Conservation (phyloP, 352 stramenopile species). For the Plasmopara viticola region DNA sequence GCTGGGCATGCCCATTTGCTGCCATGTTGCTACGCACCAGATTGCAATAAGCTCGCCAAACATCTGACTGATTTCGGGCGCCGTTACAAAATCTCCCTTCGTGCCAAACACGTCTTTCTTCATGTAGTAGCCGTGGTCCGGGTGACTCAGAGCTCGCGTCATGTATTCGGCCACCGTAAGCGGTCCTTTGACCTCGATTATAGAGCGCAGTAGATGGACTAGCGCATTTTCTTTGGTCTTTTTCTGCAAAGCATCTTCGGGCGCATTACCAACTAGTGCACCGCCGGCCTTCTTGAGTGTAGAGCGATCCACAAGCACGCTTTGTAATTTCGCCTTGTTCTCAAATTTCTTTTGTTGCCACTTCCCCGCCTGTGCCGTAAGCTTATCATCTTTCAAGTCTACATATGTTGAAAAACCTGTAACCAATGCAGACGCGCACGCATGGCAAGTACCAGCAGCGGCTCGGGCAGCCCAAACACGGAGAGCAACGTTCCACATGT, state of each 20-base stretch:
- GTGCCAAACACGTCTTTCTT: slow-evolving; percentile 89
- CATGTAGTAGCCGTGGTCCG: slow-evolving; percentile 94
- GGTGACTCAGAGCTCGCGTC: slow-evolving; percentile 86
- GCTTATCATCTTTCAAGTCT: too few species aligned
- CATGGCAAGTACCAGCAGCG: too few species aligned
- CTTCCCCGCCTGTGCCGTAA: too few species aligned
- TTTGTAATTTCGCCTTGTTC: too few species aligned
- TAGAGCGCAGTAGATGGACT: slow-evolving; percentile 74
- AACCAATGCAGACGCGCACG: too few species aligned
- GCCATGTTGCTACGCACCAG: slow-evolving; percentile 90
- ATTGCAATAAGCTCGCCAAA: slow-evolving; percentile 91
- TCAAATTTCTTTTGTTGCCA: too few species aligned
- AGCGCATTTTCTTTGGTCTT: slow-evolving; percentile 71
- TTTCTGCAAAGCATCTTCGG: slow-evolving; percentile 20
- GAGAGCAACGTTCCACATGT: too few species aligned
- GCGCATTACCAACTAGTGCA: slow-evolving; percentile 16
- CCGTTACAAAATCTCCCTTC: slow-evolving; percentile 91
- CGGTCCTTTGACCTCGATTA: slow-evolving; percentile 90
- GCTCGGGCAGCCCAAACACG: too few species aligned
- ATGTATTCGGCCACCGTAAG: slow-evolving; percentile 95
- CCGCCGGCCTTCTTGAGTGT: slow-evolving; percentile 51
- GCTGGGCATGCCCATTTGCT: slow-evolving; percentile 74
- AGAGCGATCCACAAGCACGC: slow-evolving; percentile 48
- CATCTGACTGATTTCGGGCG: slow-evolving; percentile 91
- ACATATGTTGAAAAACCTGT: too few species aligned